phyloP scores from a whole-genome alignment of 2,329 filamentous ascomycete species.

The Fusarium sp. region DNA sequence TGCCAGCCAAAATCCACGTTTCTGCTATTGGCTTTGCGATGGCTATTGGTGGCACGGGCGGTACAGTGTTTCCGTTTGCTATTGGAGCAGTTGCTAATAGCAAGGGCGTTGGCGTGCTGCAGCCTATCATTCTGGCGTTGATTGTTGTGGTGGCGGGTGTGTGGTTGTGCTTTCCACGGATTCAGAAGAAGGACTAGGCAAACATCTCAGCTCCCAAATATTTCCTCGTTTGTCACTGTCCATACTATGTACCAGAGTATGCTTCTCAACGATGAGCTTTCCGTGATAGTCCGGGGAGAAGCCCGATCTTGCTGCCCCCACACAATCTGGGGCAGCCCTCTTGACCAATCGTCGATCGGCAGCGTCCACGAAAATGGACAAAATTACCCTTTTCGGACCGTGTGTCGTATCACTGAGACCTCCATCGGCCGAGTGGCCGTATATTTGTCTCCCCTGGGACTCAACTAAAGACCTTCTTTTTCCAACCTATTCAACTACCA shows the following conservation, averaged over 20 bases:
- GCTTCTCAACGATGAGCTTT: no score
- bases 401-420: slow-evolving; percentile 29
- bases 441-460: slow-evolving; percentile 10
- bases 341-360: slow-evolving; percentile 9
- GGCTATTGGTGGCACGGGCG: slow-evolving; percentile 76
- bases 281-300: slow-evolving; percentile 11
- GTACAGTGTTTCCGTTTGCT: slow-evolving; percentile 69
- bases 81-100: slow-evolving; percentile 70
- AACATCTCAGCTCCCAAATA: no score
- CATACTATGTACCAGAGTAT: no score
- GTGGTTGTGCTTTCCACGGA: slow-evolving; percentile 53
- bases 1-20: slow-evolving; percentile 77
- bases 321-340: neutral
- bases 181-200: slow-evolving; percentile 50
- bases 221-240: no score
- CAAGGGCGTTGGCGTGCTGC: slow-evolving; percentile 61
- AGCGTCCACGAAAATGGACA: neutral
- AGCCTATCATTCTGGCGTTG: slow-evolving; percentile 61
- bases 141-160: slow-evolving; percentile 51
- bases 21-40: slow-evolving; percentile 78
- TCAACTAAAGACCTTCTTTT: neutral
- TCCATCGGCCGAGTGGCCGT: slow-evolving; percentile 39
- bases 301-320: slow-evolving; percentile 1
- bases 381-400: slow-evolving; percentile 18
- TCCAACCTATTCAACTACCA: neutral